Percentiles rank a stretch among this genome's conserved stretches.
Evolutionary conservation across 2,329 filamentous ascomycete species (phyloP).

Genomic region (Penicillium sp.): DNA sequence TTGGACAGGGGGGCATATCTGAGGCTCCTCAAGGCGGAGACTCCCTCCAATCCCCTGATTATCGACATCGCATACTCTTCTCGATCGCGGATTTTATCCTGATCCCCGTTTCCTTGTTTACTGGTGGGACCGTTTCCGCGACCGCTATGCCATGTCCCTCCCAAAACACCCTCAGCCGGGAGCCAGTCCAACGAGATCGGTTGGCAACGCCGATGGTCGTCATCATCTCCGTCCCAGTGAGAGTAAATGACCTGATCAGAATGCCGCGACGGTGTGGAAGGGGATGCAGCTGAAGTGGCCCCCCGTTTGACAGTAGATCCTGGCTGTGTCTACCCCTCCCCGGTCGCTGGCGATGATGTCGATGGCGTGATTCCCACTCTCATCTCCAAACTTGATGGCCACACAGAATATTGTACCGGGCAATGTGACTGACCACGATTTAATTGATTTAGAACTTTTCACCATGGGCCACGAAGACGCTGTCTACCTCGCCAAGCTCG

Average conservation of each 20-base stretch:
- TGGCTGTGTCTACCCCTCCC: slow-evolving; percentile 22
- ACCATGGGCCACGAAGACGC: slow-evolving; percentile 99
- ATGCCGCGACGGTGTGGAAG: slow-evolving; percentile 5
- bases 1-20: slow-evolving; percentile 8
- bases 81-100: neutral
- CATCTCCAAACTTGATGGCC: slow-evolving; percentile 6
- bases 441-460: slow-evolving; percentile 42
- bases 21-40: neutral
- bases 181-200: slow-evolving; percentile 9
- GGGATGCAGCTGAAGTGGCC: slow-evolving; percentile 4
- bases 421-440: slow-evolving; percentile 5
- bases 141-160: slow-evolving; percentile 22
- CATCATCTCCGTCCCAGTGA: slow-evolving; percentile 10
- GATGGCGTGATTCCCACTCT: slow-evolving; percentile 23
- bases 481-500: slow-evolving; percentile 99
- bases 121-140: slow-evolving; percentile 22
- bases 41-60: neutral
- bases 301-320: slow-evolving; percentile 9
- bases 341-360: slow-evolving; percentile 21
- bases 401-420: neutral
- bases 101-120: slow-evolving; percentile 21
- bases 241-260: slow-evolving; percentile 1
- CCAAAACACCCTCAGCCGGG: slow-evolving; percentile 12
- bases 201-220: slow-evolving; percentile 14
- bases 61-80: slow-evolving; percentile 5